Conservation (phyloP, 2,329 filamentous ascomycete genomes). For the Huntiella abstrusa region DNA sequence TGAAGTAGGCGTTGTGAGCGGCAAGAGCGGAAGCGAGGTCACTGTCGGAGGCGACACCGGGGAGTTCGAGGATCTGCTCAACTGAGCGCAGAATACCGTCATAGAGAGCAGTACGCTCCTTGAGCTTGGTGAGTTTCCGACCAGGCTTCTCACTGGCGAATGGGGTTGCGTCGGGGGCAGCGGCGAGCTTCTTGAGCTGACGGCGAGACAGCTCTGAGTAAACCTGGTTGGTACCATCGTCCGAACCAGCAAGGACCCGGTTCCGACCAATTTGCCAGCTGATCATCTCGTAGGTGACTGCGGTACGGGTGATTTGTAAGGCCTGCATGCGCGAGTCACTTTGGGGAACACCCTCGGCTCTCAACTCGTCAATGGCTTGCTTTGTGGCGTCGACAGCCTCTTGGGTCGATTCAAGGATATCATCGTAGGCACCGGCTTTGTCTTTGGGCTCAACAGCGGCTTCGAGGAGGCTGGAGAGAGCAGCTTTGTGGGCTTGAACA, state of each 20-base stretch:
- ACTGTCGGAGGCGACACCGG: conserved; percentile 72
- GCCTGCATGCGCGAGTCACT: conserved; percentile 79
- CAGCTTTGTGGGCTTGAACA: conserved; percentile 26
- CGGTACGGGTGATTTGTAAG: conserved; percentile 77
- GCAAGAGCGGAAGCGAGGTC: conserved; percentile 60
- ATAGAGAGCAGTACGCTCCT: conserved; percentile 77
- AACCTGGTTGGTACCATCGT: conserved; percentile 51
- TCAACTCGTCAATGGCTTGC: conserved; percentile 77
- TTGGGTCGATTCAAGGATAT: conserved; percentile 74
- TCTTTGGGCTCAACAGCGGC: conserved; percentile 36
- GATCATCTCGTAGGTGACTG: conserved; percentile 84
- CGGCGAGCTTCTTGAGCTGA: conserved; percentile 30
- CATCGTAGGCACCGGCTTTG: conserved; percentile 74
- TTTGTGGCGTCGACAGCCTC: conserved; percentile 90
- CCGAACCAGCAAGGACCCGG: conserved; percentile 63
- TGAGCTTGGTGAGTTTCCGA: conserved; percentile 58
- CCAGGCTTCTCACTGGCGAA: conserved; percentile 36
- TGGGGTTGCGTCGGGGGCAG: conserved; percentile 24
- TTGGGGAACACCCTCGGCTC: conserved; percentile 63
- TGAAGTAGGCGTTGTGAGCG: conserved; percentile 65
- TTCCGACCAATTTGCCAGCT: conserved; percentile 92
- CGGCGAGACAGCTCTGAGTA: conserved; percentile 26
- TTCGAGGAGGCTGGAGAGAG: conserved; percentile 22
- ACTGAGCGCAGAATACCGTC: conserved; percentile 82
- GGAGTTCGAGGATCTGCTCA: conserved; percentile 73